Conservation (phyloP, 164 flowering plant genomes). For the Brasenia schreberi region DNA sequence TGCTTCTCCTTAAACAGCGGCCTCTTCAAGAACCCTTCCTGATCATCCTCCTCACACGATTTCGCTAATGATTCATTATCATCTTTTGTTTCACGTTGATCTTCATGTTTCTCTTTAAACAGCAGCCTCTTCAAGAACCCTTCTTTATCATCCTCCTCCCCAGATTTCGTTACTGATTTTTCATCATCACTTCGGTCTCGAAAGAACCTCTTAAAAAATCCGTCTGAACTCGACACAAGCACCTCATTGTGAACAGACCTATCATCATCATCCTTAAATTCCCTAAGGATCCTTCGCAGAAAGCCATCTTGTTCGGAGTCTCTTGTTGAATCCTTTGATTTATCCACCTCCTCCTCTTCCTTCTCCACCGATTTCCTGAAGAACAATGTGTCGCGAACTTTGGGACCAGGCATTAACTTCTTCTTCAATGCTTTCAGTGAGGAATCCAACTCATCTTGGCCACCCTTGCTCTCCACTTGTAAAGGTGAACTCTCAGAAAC, state of each 20-base stretch:
- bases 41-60: conserved; percentile 64
- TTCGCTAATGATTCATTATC: conserved; percentile 11
- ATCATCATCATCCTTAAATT: conserved; percentile 41
- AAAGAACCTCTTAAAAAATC: conserved; percentile 77
- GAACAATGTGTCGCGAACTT: conserved; percentile 22
- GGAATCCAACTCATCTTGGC: conserved; percentile 4
- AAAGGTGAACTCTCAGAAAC: conserved; percentile 37
- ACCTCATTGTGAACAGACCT: conserved; percentile 21
- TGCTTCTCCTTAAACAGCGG: conserved; percentile 5
- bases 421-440: conserved; percentile 7
- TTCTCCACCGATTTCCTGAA: conserved; percentile 28
- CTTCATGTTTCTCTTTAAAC: conserved; percentile 6
- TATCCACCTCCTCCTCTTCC: conserved; percentile 35
- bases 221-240: conserved; percentile 56
- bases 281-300: conserved; percentile 30
- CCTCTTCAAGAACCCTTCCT: conserved; percentile 79
- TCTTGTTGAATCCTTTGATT: conserved; percentile 3
- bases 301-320: conserved; percentile 21
- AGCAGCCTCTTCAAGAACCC: conserved; percentile 62
- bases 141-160: conserved; percentile 80
- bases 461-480: conserved; percentile 51
- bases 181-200: conserved; percentile 74
- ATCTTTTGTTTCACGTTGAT: conserved; percentile 3
- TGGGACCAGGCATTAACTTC: conserved; percentile 25
- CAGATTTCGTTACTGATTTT: conserved; percentile 21